Evolutionary conservation across 768 basidiomycete species (phyloP).

Genomic region (Psilocybe sp.): DNA sequence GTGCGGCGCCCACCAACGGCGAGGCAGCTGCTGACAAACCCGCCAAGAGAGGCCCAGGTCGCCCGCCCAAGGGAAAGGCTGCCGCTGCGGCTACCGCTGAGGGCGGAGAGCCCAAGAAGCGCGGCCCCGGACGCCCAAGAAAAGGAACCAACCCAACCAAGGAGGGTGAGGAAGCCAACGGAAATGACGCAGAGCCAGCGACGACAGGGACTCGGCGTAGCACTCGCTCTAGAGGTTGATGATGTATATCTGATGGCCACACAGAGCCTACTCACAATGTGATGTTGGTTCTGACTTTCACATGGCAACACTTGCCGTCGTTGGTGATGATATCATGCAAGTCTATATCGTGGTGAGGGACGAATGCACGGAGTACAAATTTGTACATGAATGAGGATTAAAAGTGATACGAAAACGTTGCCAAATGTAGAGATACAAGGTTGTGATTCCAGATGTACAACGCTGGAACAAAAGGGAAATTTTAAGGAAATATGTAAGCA

Average conservation of each 20-base stretch:
- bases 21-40: background rate
- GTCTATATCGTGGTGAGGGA: background rate
- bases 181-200: no score
- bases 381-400: background rate
- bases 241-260: no score
- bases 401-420: background rate
- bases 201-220: no score
- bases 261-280: no score
- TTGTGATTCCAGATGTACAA: background rate
- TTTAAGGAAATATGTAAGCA: background rate
- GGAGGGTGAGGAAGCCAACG: background rate
- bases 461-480: background rate
- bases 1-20: background rate
- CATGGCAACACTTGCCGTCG: no score
- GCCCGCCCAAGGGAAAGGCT: conserved; percentile 13
- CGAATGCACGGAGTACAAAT: background rate
- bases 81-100: background rate
- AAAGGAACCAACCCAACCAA: background rate
- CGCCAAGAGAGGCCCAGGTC: conserved; percentile 14
- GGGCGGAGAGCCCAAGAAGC: background rate
- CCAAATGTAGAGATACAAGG: conserved; percentile 1
- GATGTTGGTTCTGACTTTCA: no score
- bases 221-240: no score
- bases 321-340: no score
- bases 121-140: background rate